These are phyloP conservation scores for Gliomastix tumulicola DNA, from an alignment of 2,329 filamentous ascomycete species.

Conservation along the genomic window DNA sequence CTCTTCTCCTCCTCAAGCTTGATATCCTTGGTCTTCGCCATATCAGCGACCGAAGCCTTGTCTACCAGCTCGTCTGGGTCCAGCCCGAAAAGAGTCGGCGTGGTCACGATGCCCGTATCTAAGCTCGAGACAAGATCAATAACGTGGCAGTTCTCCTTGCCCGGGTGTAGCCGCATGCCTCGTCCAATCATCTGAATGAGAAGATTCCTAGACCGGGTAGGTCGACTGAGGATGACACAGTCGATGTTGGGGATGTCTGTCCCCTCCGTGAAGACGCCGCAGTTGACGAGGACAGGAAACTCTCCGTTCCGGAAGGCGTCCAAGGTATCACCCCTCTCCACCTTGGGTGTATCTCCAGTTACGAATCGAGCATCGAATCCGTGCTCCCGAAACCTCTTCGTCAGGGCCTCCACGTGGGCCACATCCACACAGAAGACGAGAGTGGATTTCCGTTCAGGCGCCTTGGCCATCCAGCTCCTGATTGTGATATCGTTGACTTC, in stretches of 20 bases:
- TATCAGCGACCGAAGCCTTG: slow-evolving; percentile 53
- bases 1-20: slow-evolving; percentile 32
- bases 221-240: slow-evolving; percentile 80
- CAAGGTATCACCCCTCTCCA: slow-evolving; percentile 62
- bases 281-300: slow-evolving; percentile 87
- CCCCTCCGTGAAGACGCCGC: slow-evolving; percentile 93
- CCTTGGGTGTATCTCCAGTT: slow-evolving; percentile 70
- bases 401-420: slow-evolving; percentile 70
- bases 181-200: slow-evolving; percentile 97
- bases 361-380: slow-evolving; percentile 81
- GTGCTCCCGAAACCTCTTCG: slow-evolving; percentile 65
- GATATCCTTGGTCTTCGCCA: slow-evolving; percentile 47
- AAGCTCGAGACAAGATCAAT: slow-evolving; percentile 93
- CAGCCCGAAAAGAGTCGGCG: slow-evolving; percentile 86
- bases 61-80: slow-evolving; percentile 74
- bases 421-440: slow-evolving; percentile 93
- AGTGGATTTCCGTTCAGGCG: slow-evolving; percentile 68
- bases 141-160: slow-evolving; percentile 84
- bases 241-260: slow-evolving; percentile 98
- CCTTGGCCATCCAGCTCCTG: slow-evolving; percentile 77
- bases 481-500: slow-evolving; percentile 79
- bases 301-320: slow-evolving; percentile 69
- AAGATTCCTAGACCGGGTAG: slow-evolving; percentile 87
- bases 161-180: slow-evolving; percentile 75
- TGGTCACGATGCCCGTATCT: slow-evolving; percentile 78